Base-by-base conservation (phyloP, 306 rosid species). In the Gastrolobium villosum region DNA sequence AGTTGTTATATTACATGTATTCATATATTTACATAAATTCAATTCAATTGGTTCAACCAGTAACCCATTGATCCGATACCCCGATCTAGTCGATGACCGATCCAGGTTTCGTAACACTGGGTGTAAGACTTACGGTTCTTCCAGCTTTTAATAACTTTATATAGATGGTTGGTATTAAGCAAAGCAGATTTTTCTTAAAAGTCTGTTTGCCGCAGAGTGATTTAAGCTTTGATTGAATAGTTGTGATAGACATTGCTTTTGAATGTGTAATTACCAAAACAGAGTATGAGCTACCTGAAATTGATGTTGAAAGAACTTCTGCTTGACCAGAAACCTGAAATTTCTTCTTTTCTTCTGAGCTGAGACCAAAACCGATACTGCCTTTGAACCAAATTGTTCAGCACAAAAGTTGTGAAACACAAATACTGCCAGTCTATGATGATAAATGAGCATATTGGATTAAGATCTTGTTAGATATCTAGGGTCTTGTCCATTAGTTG, bases 391-490 rank as follows among this genome's bases (percentile, higher is more conserved):
- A 32, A 55, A 15, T 41, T 15, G 32, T 44, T 65, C 37, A 39
- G 56, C 52, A 52, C 14, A 32, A 41, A 26, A 41, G 48, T 53
- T 20, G 39, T 75, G 4, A 20, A 49, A 20, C 10, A 11, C 50
- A 61, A 62, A 60, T 44, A 3, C 46, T 62, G 41, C 53, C n/a
- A 6, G 36, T 59, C 44, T 1, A 10, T 59, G 70, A 41, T 31
- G 20, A 69, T 11, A 57, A 59, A 48, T 32, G 10, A 35, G 82
- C 59, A 40, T 40, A 31, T 41, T 30, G 4, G 35, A 36, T 57
- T 45, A 36, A 48, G 40, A 7, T 61, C 40, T 50, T 71, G 73
- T 71, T 79, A 52, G 55, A 52, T 31, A 8, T 10, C 1, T 7
- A 39, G 57, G 44, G 35, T 37, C 32, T n/a, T 52, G 30, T 31